phyloP scores from a whole-genome alignment of 2,329 filamentous ascomycete genomes.

The Ophiostoma quercus region DNA sequence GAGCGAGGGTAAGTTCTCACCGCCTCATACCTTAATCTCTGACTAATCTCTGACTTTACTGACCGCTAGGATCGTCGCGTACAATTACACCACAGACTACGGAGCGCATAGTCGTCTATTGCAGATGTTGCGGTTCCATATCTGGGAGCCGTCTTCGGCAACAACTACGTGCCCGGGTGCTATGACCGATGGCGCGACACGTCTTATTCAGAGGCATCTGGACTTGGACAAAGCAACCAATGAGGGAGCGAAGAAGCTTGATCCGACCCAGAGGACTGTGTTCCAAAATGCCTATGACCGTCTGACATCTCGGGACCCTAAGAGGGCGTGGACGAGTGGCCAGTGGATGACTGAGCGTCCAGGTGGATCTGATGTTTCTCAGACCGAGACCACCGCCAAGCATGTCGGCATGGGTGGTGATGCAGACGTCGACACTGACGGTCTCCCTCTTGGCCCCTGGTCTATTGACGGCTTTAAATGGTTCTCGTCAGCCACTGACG shows the following conservation, averaged over 20 bases:
- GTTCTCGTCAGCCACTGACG: conserved; percentile 63
- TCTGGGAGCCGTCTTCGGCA: conserved; percentile 56
- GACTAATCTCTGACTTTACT: background rate
- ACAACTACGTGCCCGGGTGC: conserved; percentile 60
- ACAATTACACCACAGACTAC: conserved; percentile 52
- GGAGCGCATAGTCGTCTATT: conserved; percentile 50
- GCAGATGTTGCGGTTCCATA: conserved; percentile 54
- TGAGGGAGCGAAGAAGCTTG: conserved; percentile 26
- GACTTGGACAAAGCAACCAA: conserved; percentile 1
- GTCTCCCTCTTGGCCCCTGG: conserved; percentile 51
- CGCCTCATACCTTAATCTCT: background rate
- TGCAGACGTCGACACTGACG: conserved; percentile 29
- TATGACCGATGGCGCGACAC: conserved; percentile 61
- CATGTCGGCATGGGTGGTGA: conserved; percentile 31
- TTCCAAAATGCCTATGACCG: conserved; percentile 50
- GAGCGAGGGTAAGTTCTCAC: conserved; percentile 42
- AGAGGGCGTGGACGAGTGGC: conserved; percentile 61
- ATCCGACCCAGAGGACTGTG: conserved; percentile 37
- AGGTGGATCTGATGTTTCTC: conserved; percentile 64
- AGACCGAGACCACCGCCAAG: conserved; percentile 58
- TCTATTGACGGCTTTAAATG: conserved; percentile 64
- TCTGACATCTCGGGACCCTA: conserved; percentile 49
- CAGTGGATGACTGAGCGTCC: conserved; percentile 74
- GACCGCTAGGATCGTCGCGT: conserved; percentile 47
- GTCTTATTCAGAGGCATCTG: conserved; percentile 45